Evolutionary conservation across 2,329 filamentous ascomycete genomes (phyloP).

Genomic region (Calonectria naviculata): DNA sequence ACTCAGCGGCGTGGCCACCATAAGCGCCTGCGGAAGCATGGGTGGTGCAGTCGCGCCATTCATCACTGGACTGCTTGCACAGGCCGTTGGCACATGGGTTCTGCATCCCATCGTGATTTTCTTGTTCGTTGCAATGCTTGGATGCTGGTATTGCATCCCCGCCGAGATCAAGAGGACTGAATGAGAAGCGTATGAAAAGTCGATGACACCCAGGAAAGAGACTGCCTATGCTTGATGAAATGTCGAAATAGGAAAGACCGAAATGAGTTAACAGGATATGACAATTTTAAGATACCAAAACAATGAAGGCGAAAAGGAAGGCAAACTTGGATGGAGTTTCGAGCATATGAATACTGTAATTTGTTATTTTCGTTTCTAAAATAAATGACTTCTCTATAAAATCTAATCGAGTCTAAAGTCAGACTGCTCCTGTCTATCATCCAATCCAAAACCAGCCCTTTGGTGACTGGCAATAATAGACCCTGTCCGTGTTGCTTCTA

Average conservation of each 20-base stretch:
- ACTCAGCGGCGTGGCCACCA: slow-evolving; percentile 73
- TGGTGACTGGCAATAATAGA: slow-evolving; percentile 4
- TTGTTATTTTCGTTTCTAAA: neutral
- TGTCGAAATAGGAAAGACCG: neutral
- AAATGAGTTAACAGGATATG: neutral
- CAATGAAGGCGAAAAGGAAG: neutral
- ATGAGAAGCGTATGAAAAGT: slow-evolving; percentile 40
- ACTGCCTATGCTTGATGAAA: neutral
- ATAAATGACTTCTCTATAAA: slow-evolving; percentile 14
- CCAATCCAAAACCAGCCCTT: slow-evolving; percentile 28
- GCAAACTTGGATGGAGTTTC: neutral
- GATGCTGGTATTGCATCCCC: slow-evolving; percentile 73
- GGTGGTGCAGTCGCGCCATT: slow-evolving; percentile 77
- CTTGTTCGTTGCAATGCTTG: slow-evolving; percentile 72
- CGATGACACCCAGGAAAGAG: no score
- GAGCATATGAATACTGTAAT: neutral
- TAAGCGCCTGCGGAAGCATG: slow-evolving; percentile 75
- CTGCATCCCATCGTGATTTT: slow-evolving; percentile 75
- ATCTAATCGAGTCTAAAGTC: slow-evolving; percentile 25
- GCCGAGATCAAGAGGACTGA: slow-evolving; percentile 68
- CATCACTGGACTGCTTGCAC: slow-evolving; percentile 71
- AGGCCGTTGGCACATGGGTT: slow-evolving; percentile 71
- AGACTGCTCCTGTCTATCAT: slow-evolving; percentile 21
- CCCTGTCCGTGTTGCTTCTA: neutral
- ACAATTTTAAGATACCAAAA: neutral